These are phyloP conservation scores for Galerina sulciceps DNA, from an alignment of 768 basidiomycete genomes.

Conservation along the genomic window DNA sequence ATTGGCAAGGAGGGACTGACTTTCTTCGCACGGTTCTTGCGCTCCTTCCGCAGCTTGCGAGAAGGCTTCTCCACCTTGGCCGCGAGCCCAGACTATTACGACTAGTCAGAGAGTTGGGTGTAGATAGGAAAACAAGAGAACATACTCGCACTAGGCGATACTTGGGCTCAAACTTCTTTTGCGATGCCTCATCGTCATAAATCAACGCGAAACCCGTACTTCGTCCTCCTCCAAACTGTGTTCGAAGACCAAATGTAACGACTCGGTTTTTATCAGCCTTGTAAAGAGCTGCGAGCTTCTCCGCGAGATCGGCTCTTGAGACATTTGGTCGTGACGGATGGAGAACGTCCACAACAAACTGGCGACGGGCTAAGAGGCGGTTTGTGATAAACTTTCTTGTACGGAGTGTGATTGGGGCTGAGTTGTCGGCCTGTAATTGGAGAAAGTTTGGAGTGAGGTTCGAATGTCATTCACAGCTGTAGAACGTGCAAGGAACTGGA, in stretches of 20 bases:
- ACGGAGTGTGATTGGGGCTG: slow-evolving; percentile 91
- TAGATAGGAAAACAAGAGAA: background rate
- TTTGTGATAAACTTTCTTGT: slow-evolving; percentile 99
- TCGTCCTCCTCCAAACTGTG: slow-evolving; percentile 97
- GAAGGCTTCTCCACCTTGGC: slow-evolving; percentile 89
- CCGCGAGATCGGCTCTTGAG: slow-evolving; percentile 87
- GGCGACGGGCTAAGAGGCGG: slow-evolving; percentile 93
- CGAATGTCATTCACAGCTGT: background rate
- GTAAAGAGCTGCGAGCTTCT: slow-evolving; percentile 92
- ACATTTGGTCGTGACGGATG: slow-evolving; percentile 97
- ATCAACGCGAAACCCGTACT: slow-evolving; percentile 98
- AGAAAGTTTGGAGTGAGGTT: slow-evolving; percentile 3
- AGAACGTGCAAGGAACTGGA: background rate
- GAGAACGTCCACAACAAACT: slow-evolving; percentile 93
- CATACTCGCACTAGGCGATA: slow-evolving; percentile 93
- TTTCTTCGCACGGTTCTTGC: slow-evolving; percentile 99
- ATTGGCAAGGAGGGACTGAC: slow-evolving; percentile 40
- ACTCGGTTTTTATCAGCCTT: slow-evolving; percentile 91
- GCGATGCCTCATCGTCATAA: slow-evolving; percentile 93
- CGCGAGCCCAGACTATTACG: slow-evolving; percentile 62
- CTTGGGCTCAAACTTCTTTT: slow-evolving; percentile 97
- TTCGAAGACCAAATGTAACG: slow-evolving; percentile 92
- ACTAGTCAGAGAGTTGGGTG: background rate
- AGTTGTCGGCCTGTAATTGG: slow-evolving; percentile 66
- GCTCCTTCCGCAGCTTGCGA: slow-evolving; percentile 98